These are phyloP conservation scores for Neoboletus subvelutipes DNA, from an alignment of 768 basidiomycete genomes.

Conservation along the genomic window DNA sequence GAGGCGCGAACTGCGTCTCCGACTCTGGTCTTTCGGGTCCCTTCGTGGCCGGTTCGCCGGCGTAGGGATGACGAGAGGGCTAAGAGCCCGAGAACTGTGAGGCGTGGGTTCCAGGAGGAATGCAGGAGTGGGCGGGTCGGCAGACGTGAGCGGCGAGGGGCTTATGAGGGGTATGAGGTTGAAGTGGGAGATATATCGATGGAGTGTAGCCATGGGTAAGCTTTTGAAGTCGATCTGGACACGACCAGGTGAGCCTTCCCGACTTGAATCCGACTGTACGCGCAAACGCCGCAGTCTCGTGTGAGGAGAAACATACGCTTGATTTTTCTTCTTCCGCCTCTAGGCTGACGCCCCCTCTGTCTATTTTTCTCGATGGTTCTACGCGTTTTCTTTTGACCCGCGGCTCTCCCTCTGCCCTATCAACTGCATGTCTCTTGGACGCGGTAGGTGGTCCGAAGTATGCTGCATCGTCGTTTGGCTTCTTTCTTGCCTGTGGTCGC, in stretches of 20 bases:
- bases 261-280: background rate
- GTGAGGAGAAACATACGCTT: constrained; percentile 26
- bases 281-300: background rate
- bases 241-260: constrained; percentile 12
- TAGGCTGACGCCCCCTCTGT: constrained; percentile 39
- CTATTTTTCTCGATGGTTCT: constrained; percentile 42
- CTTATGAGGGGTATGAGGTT: constrained; percentile 69
- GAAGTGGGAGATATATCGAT: constrained; percentile 72
- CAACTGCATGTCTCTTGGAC: constrained; percentile 63
- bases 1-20: constrained; percentile 70
- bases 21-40: constrained; percentile 56
- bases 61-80: constrained; percentile 46
- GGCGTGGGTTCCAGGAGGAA: constrained; percentile 52
- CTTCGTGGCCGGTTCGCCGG: constrained; percentile 74
- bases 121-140: constrained; percentile 70
- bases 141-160: constrained; percentile 64
- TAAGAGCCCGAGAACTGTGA: constrained; percentile 49
- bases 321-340: constrained; percentile 31
- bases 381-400: constrained; percentile 71
- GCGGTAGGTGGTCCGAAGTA: constrained; percentile 64
- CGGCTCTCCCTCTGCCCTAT: constrained; percentile 72
- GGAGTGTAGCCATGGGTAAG: constrained; percentile 61
- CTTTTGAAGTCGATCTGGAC: constrained; percentile 72
- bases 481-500: constrained; percentile 62
- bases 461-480: constrained; percentile 65